phyloP scores from a whole-genome alignment of 257 asterid species.

The Verbena officinalis region DNA sequence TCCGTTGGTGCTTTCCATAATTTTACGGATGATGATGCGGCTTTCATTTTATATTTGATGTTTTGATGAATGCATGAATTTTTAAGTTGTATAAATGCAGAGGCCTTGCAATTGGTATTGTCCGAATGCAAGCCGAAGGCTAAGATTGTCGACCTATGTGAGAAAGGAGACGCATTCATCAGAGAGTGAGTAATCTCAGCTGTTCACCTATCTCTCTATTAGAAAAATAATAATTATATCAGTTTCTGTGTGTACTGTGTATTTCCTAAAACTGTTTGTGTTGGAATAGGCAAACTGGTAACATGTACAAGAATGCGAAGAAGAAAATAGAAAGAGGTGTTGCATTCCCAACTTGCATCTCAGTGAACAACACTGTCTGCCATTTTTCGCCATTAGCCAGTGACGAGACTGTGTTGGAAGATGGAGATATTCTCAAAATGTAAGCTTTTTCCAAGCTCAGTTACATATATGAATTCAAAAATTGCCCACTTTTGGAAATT shows the following conservation, averaged over 20 bases:
- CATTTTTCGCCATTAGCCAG: slow-evolving; percentile 86
- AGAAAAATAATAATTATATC: neutral
- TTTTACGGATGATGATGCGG: neutral
- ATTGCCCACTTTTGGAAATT: neutral
- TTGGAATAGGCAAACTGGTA: slow-evolving; percentile 72
- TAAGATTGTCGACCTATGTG: slow-evolving; percentile 86
- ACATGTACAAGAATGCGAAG: slow-evolving; percentile 90
- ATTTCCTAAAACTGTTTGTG: neutral
- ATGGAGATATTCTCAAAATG: slow-evolving; percentile 84
- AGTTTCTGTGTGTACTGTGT: neutral
- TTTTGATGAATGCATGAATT: slow-evolving; percentile 6
- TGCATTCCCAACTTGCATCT: slow-evolving; percentile 93
- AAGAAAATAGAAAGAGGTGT: slow-evolving; percentile 94
- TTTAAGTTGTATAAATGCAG: slow-evolving; percentile 45
- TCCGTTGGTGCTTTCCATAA: too few species aligned
- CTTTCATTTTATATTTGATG: neutral
- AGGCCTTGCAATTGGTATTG: slow-evolving; percentile 85
- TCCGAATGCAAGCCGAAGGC: slow-evolving; percentile 77
- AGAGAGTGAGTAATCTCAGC: slow-evolving; percentile 54
- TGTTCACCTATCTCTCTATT: neutral
- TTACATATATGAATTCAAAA: too few species aligned
- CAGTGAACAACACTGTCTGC: slow-evolving; percentile 79
- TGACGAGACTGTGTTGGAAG: slow-evolving; percentile 71
- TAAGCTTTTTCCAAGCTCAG: slow-evolving; percentile 34
- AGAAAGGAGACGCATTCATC: slow-evolving; percentile 78